Base-by-base conservation (phyloP, 2,329 filamentous ascomycete genomes). In the Saccharata proteae region DNA sequence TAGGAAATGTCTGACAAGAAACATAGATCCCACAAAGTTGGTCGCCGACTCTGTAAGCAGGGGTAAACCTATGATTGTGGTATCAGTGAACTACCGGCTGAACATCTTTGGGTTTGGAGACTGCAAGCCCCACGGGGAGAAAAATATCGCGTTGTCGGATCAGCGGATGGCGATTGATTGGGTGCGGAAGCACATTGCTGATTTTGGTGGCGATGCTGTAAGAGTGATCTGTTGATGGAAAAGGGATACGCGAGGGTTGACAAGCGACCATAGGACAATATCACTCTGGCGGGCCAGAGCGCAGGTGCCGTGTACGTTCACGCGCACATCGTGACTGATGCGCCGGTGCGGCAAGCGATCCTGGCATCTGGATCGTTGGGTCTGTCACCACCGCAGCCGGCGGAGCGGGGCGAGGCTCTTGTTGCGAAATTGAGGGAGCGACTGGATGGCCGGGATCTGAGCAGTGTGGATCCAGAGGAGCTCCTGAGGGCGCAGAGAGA, bases 81-180 rank as follows among this genome's bases (percentile, higher is more conserved):
- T 65, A 2, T 52, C 52, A 14, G 52, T 62, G 29, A 59, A 62
- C 30, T 62, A 62, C 29, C 49, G 60, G 6, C 43, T 63, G 8
- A 62, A 60, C 26, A 54, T 62, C 11, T 62, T 68, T 32, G 59
- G 56, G 7, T 60, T 67, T 34, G 59, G 60, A 0, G 54, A 62
- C 27, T 54, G 50, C 2, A 47, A 45, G 2, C n/a, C n/a, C n/a
- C n/a, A n/a, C n/a, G 28, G 37, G 5, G 54, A 57, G 13, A 41
- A 39, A 29, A 66, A 60, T 4, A 47, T 61, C 2, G 58, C 52
- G 4, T 29, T 55, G 5, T 42, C 49, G 17, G 38, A 55, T 47
- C 39, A 64, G 44, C 35, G 51, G 41, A 19, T 52, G 3, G 49
- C 52, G 6, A 39, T 59, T 0, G 36, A 48, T 9, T 58, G 49